phyloP scores from a whole-genome alignment of 2,329 filamentous ascomycete species.

The Epichloe amarillans region DNA sequence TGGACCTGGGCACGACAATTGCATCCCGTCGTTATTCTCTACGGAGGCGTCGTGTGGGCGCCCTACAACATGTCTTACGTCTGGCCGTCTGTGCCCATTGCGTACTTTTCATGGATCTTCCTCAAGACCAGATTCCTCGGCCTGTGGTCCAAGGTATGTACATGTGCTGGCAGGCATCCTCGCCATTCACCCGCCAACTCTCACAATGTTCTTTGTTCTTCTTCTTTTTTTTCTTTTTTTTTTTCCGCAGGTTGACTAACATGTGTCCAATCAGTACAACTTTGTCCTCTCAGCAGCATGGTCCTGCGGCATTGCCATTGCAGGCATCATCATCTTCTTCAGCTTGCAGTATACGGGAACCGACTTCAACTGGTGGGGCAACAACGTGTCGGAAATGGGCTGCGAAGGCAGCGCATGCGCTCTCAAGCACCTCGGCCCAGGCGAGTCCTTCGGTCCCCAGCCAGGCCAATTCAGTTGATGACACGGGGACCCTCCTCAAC shows the following conservation, averaged over 20 bases:
- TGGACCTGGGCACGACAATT: conserved; percentile 29
- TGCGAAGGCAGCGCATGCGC: conserved; percentile 29
- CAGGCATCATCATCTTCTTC: conserved; percentile 41
- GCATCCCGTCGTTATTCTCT: conserved; percentile 34
- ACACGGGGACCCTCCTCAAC: neutral
- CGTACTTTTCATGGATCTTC: conserved; percentile 38
- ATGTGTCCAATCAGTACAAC: conserved; percentile 27
- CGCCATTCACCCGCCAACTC: rapidly evolving
- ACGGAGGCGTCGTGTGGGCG: conserved; percentile 31
- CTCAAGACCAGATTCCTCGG: conserved; percentile 33
- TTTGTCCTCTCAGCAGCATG: conserved; percentile 39
- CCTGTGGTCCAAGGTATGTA: conserved; percentile 38
- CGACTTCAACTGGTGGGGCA: conserved; percentile 36
- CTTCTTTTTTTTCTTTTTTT: neutral
- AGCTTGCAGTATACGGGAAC: conserved; percentile 31
- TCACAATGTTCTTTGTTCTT: no score
- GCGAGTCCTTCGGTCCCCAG: conserved; percentile 27
- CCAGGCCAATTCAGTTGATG: conserved; percentile 24
- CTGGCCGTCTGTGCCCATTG: conserved; percentile 38
- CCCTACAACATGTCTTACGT: conserved; percentile 39
- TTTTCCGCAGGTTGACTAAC: neutral
- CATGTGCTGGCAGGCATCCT: no score
- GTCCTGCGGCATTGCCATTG: conserved; percentile 35
- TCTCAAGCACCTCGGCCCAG: conserved; percentile 19
- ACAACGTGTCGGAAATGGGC: conserved; percentile 25